Conservation (phyloP, 2,329 filamentous ascomycete genomes). For the Aspergillaceae sp. region DNA sequence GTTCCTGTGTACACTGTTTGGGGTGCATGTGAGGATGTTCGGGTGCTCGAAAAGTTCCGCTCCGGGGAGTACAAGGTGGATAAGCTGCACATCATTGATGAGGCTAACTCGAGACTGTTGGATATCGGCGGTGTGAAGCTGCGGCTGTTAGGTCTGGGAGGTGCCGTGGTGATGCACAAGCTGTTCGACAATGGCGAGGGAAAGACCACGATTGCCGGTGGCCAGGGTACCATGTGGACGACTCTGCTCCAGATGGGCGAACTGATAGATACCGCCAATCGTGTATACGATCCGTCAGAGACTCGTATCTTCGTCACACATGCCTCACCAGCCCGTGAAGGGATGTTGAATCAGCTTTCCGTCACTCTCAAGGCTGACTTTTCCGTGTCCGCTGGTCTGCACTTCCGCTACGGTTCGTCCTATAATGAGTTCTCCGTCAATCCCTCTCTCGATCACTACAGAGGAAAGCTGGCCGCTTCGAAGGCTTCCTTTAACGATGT, state of each 20-base stretch:
- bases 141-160: constrained; percentile 82
- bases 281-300: constrained; percentile 96
- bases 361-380: constrained; percentile 97
- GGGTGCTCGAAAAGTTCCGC: constrained; percentile 92
- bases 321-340: constrained; percentile 90
- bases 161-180: constrained; percentile 99
- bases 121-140: constrained; percentile 95
- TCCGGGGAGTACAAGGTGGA: constrained; percentile 96
- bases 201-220: constrained; percentile 93
- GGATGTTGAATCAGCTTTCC: constrained; percentile 92
- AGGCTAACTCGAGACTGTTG: constrained; percentile 89
- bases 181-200: constrained; percentile 98
- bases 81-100: constrained; percentile 97
- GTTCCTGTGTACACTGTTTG: constrained; percentile 98
- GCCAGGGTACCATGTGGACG: constrained; percentile 99
- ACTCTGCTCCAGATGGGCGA: constrained; percentile 97
- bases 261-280: constrained; percentile 92
- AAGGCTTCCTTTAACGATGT: constrained; percentile 99
- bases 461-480: constrained; percentile 93
- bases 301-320: constrained; percentile 95
- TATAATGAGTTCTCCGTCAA: constrained; percentile 99
- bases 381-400: constrained; percentile 90
- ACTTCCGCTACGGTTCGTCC: constrained; percentile 97
- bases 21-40: constrained; percentile 97
- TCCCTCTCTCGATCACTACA: constrained; percentile 94